Base-by-base conservation (phyloP, 768 basidiomycete species). In the Boletus fagicola region DNA sequence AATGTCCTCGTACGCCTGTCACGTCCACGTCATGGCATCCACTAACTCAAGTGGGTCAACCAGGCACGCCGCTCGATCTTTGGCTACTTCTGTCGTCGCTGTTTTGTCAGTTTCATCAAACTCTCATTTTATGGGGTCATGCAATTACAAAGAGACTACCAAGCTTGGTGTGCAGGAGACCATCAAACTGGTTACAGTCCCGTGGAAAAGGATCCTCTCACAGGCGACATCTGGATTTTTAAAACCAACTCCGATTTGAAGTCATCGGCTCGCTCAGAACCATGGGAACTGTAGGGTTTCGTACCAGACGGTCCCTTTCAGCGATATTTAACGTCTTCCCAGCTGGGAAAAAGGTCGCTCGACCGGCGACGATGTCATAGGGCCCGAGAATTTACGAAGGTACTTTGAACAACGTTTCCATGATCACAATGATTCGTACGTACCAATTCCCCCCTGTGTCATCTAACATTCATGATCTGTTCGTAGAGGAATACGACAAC, bases 341-440 rank as follows among this genome's bases (percentile, higher is more conserved):
- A 93, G 91, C 6, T 92, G 83, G 80, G 84, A 90, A 66, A 81
- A 81, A 54, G 83, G 80, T 8, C 66, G 79, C n/a, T 76, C 79
- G 13, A 79, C 81, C 6, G 88, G 88, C 0, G 90, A 93, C 69
- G 85, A 85, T 59, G 83, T 83, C 45, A 62, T 80, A 10, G 90
- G 89, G 0, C 78, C 82, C 3, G 90, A 91, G 61, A 86, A 83
- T 62, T 72, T 94, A 39, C 81, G 90, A 35, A 76, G 82, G 51
- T 94, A 89, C 69, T 94, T 93, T 62, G 91, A 93, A 67, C 92
- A 93, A 58, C 87, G 84, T 65, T 94, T 94, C 65, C 87, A 92
- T 60, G 84, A 88, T 54, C 80, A 77, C 35, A 86, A 84, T 60
- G 90, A 93, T 69, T 93, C 90, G 90, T 92, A 57, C 63, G 90